These are phyloP conservation scores for Diaporthe sp. DNA, from an alignment of 2,329 filamentous ascomycete species.

Conservation along the genomic window DNA sequence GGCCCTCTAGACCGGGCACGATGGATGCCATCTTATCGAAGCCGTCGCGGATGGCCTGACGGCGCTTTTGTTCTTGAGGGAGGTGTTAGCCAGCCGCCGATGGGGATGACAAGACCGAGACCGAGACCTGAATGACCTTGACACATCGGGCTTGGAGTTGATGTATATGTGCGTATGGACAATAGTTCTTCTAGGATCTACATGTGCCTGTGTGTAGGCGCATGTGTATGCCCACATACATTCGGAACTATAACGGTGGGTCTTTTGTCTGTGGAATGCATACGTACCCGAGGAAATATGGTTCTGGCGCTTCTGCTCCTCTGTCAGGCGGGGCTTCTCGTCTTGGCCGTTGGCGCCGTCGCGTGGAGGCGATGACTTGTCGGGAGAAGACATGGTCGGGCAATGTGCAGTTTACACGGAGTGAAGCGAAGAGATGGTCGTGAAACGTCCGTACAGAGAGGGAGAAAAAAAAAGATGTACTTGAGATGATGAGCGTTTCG, in stretches of 20 bases:
- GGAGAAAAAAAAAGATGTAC: too few relatives aligned
- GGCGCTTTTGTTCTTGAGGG: constrained; percentile 51
- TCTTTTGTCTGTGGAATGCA: neutral
- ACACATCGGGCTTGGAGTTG: neutral
- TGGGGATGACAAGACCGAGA: neutral
- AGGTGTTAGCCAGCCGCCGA: neutral
- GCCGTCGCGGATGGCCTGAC: constrained; percentile 79
- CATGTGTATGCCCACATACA: neutral
- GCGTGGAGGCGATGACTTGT: constrained; percentile 23
- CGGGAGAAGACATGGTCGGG: constrained; percentile 27
- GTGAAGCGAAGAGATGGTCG: neutral
- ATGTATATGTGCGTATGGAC: neutral
- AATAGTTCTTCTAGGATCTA: neutral
- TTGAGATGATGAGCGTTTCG: too few relatives aligned
- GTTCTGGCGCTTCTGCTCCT: constrained; percentile 55
- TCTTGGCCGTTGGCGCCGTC: constrained; percentile 34
- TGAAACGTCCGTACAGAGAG: too few relatives aligned
- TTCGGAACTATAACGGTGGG: neutral
- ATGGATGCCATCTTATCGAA: constrained; percentile 86
- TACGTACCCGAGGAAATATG: constrained; percentile 51
- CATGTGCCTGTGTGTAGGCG: neutral
- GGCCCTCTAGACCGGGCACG: constrained; percentile 85
- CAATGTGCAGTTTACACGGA: neutral
- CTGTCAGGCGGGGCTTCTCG: constrained; percentile 51
- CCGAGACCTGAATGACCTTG: neutral